Base-by-base conservation (phyloP, 257 asterid species). In the Solanum stenotomum region DNA sequence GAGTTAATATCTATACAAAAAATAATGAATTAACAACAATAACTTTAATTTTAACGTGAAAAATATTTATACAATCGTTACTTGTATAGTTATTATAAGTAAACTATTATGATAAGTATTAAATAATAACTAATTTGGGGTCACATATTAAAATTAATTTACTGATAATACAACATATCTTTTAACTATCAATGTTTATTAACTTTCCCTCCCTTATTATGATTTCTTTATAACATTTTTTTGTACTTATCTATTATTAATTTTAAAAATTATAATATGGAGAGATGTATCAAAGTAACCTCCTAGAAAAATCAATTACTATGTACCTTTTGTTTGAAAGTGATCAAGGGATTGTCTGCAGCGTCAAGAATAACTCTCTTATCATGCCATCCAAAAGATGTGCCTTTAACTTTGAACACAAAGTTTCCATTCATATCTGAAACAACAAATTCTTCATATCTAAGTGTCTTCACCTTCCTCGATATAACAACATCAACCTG, bases 351-450 rank as follows among this genome's bases (percentile, higher is more conserved):
- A 6, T 63, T 52, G 46, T 90, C 93, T 1, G 89, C 77, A 2
- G 91, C 87, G 75, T 94, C 94, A 29, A 70, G 71, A 74, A 94
- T 15, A 35, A 89, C 74, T 18, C 77, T 89, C 15, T 76, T 88
- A 37, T 65, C 71, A 34, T 83, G 81, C 81, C 81, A 74, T 10
- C 27, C 78, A 88, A 35, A 79, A n/a, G 65, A 18, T 56, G 2
- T 20, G n/a, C 89, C 71, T 35, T 72, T 25, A 16, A 93, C 92
- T 56, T 65, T 90, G 88, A 94, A 94, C 84, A 93, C 18, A 6
- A 87, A 23, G 74, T 86, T 88, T 5, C 91, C 94, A 33, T 90
- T 86, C 3, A 23, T 86, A 52, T 92, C 89, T 5, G 70, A 71
- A 23, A 90, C 90, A 16, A 63, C 86, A 20, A 85, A 87, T 44